A percentile compares a stretch with the other conserved stretches of the same genome.
Evolutionary conservation across 2,329 filamentous ascomycete species (phyloP).

Genomic region (Thielaviopsis musarum): DNA sequence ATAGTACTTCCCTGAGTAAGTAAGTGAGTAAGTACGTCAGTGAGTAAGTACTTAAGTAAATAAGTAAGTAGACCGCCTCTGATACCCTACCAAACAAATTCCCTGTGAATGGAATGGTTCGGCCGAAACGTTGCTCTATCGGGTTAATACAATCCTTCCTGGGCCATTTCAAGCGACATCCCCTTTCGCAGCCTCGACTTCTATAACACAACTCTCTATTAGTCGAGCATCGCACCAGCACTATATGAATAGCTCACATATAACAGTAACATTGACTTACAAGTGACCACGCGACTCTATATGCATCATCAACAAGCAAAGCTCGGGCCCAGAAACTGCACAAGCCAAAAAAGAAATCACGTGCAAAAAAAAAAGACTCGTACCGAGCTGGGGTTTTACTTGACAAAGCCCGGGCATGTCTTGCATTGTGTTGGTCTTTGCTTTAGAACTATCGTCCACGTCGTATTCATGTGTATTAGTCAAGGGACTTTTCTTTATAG

Average conservation of each 20-base stretch:
- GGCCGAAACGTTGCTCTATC: not conserved
- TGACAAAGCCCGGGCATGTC: not conserved
- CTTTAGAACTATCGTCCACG: not conserved
- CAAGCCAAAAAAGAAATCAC: not conserved
- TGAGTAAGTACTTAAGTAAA: no score
- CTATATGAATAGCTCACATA: not conserved
- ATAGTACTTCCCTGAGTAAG: no score
- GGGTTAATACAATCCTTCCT: not conserved
- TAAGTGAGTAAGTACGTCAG: no score
- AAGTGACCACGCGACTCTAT: not conserved
- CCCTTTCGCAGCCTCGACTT: not conserved
- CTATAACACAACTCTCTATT: not conserved
- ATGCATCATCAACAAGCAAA: not conserved
- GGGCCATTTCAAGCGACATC: not conserved
- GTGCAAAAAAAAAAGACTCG: not conserved
- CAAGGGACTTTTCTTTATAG: not conserved
- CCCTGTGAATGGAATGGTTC: not conserved
- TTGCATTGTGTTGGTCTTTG: not conserved
- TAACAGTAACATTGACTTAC: not conserved
- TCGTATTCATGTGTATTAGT: not conserved
- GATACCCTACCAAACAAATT: not conserved
- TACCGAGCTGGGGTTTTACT: not conserved
- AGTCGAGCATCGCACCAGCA: not conserved
- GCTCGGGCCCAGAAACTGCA: not conserved
- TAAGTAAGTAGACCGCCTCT: not conserved